These are phyloP conservation scores for Leccinellum albellum DNA, from an alignment of 768 basidiomycete genomes.

Conservation along the genomic window DNA sequence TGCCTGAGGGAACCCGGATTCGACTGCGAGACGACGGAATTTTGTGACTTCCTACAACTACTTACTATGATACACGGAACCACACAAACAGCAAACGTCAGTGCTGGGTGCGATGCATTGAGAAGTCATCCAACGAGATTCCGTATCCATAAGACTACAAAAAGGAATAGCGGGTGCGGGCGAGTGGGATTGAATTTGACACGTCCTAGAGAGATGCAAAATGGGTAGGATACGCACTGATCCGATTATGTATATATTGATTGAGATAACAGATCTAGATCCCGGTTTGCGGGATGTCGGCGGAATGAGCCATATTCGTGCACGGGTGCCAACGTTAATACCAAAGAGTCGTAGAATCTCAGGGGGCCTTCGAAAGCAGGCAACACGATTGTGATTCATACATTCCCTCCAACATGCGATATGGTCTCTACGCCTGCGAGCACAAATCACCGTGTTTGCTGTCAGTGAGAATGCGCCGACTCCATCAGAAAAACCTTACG, in stretches of 20 bases:
- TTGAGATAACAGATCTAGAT: slow-evolving; percentile 55
- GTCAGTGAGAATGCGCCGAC: background rate
- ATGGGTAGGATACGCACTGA: slow-evolving; percentile 30
- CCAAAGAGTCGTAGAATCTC: slow-evolving; percentile 46
- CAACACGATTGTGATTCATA: slow-evolving; percentile 61
- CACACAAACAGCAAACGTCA: no score
- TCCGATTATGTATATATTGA: slow-evolving; percentile 58
- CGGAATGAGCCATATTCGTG: slow-evolving; percentile 63
- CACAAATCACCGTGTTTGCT: background rate
- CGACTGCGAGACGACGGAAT: no score
- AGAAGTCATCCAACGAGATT: slow-evolving; percentile 60
- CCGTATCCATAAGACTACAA: slow-evolving; percentile 69
- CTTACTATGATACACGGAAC: no score
- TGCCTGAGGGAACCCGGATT: no score
- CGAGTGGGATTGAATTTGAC: background rate
- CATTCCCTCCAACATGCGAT: slow-evolving; percentile 60
- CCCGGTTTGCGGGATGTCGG: slow-evolving; percentile 47
- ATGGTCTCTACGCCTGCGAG: slow-evolving; percentile 53
- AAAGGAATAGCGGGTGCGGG: background rate
- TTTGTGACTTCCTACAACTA: no score
- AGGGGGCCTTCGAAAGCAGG: slow-evolving; percentile 45
- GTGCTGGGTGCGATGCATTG: slow-evolving; percentile 48
- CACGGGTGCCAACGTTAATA: slow-evolving; percentile 52
- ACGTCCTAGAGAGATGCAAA: background rate
- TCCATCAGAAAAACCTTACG: background rate